Percentiles rank a stretch among this genome's conserved stretches.
phyloP scores from a whole-genome alignment of 2,329 filamentous ascomycete genomes.

The Exophiala xenobiotica region DNA sequence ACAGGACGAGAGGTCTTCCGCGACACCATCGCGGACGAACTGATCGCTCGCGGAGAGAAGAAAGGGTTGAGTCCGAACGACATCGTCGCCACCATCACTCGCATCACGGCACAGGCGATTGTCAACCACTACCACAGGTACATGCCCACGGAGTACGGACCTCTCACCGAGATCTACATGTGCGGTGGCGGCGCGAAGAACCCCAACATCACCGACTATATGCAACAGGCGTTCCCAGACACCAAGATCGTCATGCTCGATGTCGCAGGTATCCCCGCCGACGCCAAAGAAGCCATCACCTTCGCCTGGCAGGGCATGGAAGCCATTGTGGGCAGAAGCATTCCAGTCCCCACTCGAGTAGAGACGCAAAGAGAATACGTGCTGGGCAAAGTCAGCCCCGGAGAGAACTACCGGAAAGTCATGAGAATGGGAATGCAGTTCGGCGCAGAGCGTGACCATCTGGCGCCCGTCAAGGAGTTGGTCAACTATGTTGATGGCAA shows the following conservation, averaged over 20 bases:
- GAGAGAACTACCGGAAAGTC: conserved; percentile 55
- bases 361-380: conserved; percentile 54
- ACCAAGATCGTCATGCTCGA: conserved; percentile 56
- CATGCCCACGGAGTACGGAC: conserved; percentile 40
- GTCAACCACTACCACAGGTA: conserved; percentile 53
- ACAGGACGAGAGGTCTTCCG: conserved; percentile 62
- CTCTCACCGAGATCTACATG: conserved; percentile 60
- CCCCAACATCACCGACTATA: conserved; percentile 56
- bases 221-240: conserved; percentile 51
- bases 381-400: conserved; percentile 56
- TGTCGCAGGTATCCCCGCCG: conserved; percentile 56
- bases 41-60: conserved; percentile 51
- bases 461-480: conserved; percentile 52
- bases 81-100: conserved; percentile 58
- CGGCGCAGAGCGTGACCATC: conserved; percentile 44
- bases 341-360: conserved; percentile 55
- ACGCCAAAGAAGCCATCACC: conserved; percentile 60
- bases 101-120: conserved; percentile 60
- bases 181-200: conserved; percentile 61
- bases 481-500: conserved; percentile 52
- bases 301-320: conserved; percentile 64
- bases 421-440: conserved; percentile 55
- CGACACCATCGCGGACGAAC: conserved; percentile 54
- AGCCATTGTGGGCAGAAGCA: conserved; percentile 55
- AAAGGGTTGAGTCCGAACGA: conserved; percentile 51